Conservation (phyloP, 2,329 filamentous ascomycete genomes). For the Claviceps fusiformis region DNA sequence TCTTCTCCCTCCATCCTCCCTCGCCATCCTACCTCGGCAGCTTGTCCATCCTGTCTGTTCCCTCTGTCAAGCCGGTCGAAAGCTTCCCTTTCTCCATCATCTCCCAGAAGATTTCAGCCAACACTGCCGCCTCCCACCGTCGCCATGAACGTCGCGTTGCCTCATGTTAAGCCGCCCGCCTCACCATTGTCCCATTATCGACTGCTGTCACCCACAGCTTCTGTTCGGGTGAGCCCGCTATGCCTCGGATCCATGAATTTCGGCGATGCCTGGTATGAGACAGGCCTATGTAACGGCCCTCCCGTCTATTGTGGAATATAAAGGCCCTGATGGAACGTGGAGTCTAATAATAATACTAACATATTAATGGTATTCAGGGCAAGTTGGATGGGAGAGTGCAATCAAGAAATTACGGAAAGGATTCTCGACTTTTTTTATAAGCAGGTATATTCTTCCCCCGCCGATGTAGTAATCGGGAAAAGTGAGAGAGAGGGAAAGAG, state of each 20-base stretch:
- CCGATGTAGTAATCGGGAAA: background rate
- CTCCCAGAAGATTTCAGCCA: background rate
- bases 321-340: background rate
- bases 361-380: conserved; percentile 24
- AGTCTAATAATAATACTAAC: background rate
- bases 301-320: background rate
- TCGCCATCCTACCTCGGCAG: background rate
- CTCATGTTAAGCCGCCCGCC: conserved; percentile 34
- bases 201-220: conserved; percentile 50
- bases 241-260: conserved; percentile 54
- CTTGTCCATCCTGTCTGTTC: background rate
- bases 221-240: conserved; percentile 53
- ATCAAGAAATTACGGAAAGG: conserved; percentile 45
- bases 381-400: conserved; percentile 48
- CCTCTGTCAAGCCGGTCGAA: background rate
- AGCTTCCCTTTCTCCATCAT: background rate
- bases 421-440: conserved; percentile 55
- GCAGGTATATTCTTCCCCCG: conserved; percentile 24
- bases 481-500: background rate
- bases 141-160: conserved; percentile 11
- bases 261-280: conserved; percentile 36
- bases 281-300: background rate
- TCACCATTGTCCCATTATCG: conserved; percentile 52
- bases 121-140: too few relatives aligned
- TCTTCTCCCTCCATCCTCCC: background rate